Evolutionary conservation across 1,284 basidiomycete genomes (phyloP).

Genomic region (Heterobasidion occidentale): DNA sequence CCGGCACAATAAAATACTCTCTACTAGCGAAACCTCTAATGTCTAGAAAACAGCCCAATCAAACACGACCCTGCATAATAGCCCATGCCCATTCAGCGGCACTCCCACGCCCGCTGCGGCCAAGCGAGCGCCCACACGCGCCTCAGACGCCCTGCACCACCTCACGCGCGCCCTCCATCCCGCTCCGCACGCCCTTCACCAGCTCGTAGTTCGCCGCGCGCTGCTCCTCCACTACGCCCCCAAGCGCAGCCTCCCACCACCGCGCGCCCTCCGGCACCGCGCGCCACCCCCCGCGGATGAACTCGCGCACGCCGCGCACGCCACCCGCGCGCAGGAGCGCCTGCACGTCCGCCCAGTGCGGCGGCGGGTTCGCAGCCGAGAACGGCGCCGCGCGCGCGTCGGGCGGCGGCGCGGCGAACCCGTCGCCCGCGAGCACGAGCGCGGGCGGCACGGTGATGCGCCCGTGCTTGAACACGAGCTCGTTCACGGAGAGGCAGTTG

Average conservation of each 20-base stretch:
- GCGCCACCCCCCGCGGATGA: constrained; percentile 50
- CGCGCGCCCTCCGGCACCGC: constrained; percentile 42
- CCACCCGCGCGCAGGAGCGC: constrained; percentile 29
- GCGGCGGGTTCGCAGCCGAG: constrained; percentile 41
- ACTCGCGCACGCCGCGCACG: constrained; percentile 29
- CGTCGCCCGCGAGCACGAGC: constrained; percentile 46
- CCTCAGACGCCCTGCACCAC: not conserved
- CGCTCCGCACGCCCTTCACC: constrained; percentile 32
- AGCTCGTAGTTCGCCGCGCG: constrained; percentile 32
- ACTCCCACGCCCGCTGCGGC: too few relatives aligned
- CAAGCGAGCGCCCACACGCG: too few relatives aligned
- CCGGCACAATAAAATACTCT: too few relatives aligned
- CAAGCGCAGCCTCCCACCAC: constrained; percentile 60
- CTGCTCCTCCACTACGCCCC: constrained; percentile 38
- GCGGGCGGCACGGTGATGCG: constrained; percentile 72
- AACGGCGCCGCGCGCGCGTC: constrained; percentile 16
- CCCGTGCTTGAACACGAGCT: constrained; percentile 68
- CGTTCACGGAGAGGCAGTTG: constrained; percentile 63
- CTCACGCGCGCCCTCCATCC: constrained; percentile 32
- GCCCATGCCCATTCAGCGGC: not conserved
- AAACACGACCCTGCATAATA: not conserved
- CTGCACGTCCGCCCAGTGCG: constrained; percentile 39
- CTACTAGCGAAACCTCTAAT: too few relatives aligned
- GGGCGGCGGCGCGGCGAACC: constrained; percentile 32
- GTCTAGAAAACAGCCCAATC: not conserved